phyloP scores from a whole-genome alignment of 2,329 filamentous ascomycete species.

The Leptographium wingfieldii region DNA sequence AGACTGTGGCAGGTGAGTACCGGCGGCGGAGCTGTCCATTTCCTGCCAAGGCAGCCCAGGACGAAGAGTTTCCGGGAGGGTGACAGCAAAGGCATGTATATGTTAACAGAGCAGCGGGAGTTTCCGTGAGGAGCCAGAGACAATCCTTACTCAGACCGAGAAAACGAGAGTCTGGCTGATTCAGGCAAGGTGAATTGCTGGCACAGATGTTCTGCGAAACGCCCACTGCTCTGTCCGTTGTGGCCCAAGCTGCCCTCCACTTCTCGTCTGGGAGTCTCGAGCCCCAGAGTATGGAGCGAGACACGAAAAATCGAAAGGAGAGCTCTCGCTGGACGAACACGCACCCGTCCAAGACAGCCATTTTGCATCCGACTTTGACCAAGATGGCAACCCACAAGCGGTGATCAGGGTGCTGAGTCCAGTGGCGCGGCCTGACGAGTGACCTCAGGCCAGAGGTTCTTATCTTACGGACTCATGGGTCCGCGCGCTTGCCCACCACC shows the following conservation, averaged over 20 bases:
- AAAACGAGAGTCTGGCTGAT: background rate
- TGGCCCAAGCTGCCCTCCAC: constrained; percentile 33
- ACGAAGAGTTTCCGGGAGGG: constrained; percentile 30
- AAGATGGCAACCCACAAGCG: constrained; percentile 6
- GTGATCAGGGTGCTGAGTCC: constrained; percentile 42
- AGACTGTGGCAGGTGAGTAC: constrained; percentile 10
- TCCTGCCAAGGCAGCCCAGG: constrained; percentile 11
- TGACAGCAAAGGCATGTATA: constrained; percentile 20
- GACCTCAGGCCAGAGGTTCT: constrained; percentile 59
- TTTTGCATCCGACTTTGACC: constrained; percentile 14
- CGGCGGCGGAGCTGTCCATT: constrained; percentile 11
- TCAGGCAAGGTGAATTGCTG: constrained; percentile 17
- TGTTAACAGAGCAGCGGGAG: constrained; percentile 17
- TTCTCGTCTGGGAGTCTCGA: constrained; percentile 14
- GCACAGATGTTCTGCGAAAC: constrained; percentile 19
- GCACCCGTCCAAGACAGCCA: background rate
- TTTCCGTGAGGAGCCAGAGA: constrained; percentile 33
- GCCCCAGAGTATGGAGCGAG: constrained; percentile 8
- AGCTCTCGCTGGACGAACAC: background rate
- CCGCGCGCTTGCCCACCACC: constrained; percentile 42
- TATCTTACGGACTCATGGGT: constrained; percentile 66
- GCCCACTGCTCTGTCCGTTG: constrained; percentile 32
- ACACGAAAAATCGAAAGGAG: constrained; percentile 4
- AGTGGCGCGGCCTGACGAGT: constrained; percentile 62
- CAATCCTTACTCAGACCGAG: constrained; percentile 25